phyloP scores from a whole-genome alignment of 1,139 yeast genomes.

The Candida sanyaensis region DNA sequence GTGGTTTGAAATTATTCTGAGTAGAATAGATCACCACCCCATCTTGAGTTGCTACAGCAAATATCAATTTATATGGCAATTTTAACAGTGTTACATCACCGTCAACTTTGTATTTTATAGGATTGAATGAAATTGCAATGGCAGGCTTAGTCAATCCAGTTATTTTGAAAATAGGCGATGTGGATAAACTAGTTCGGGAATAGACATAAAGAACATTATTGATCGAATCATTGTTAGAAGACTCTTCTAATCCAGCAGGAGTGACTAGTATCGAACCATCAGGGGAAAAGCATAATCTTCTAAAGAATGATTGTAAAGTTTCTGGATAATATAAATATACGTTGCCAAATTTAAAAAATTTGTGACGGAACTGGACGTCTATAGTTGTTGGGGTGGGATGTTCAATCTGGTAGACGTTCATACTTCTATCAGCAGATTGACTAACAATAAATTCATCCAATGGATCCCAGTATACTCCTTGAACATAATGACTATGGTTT shows the following conservation, averaged over 20 bases:
- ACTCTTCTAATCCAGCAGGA: slow-evolving; percentile 68
- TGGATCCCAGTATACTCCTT: slow-evolving; percentile 98
- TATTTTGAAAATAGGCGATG: slow-evolving; percentile 72
- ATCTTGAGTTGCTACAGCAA: slow-evolving; percentile 93
- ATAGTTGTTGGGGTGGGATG: slow-evolving; percentile 1
- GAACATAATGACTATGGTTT: slow-evolving; percentile 87
- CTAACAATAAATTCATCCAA: slow-evolving; percentile 72
- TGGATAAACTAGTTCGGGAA: slow-evolving; percentile 65
- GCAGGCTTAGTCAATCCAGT: slow-evolving; percentile 87
- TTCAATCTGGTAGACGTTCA: slow-evolving; percentile 53
- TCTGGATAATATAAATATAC: slow-evolving; percentile 70
- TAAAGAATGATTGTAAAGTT: slow-evolving; percentile 83
- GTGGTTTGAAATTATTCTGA: slow-evolving; percentile 54
- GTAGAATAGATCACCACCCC: slow-evolving; percentile 86
- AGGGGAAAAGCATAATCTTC: slow-evolving; percentile 83
- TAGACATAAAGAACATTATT: slow-evolving; percentile 76
- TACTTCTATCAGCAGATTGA: slow-evolving; percentile 87
- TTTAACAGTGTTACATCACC: slow-evolving; percentile 20
- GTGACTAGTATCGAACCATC: slow-evolving; percentile 82
- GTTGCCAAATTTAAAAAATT: slow-evolving; percentile 26
- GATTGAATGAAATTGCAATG: slow-evolving; percentile 76
- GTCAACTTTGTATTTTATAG: slow-evolving; percentile 46
- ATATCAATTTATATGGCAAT: slow-evolving; percentile 76
- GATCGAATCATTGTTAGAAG: slow-evolving; percentile 11
- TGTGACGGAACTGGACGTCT: slow-evolving; percentile 11